These are phyloP conservation scores for Cladosporium colombiae DNA, from an alignment of 2,329 filamentous ascomycete species.

Conservation along the genomic window DNA sequence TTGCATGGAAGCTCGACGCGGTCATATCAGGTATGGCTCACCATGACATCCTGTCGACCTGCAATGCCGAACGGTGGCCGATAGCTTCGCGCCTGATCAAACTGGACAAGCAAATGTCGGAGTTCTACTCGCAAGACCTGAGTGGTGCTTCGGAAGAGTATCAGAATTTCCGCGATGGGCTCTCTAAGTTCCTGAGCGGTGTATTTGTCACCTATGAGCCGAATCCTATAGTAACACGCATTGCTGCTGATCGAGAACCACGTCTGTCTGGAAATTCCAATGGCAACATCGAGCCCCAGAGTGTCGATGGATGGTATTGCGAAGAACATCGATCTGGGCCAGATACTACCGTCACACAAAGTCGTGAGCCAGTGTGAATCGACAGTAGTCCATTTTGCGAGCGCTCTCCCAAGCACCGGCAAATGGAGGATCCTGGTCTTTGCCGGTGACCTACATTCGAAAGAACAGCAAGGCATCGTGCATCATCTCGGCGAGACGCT, in stretches of 20 bases:
- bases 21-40: conserved; percentile 15
- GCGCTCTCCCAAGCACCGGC: neutral
- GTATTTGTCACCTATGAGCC: neutral
- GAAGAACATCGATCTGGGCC: neutral
- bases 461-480: neutral
- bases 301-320: neutral
- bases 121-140: neutral
- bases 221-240: neutral
- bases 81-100: conserved; percentile 65
- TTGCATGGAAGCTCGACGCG: conserved; percentile 24
- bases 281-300: neutral
- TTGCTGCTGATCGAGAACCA: neutral
- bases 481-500: neutral
- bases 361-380: neutral
- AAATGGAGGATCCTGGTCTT: neutral
- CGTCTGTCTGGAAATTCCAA: neutral
- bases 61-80: conserved; percentile 53
- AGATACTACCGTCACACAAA: neutral
- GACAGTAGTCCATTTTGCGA: neutral
- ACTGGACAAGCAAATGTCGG: neutral
- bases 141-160: neutral
- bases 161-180: neutral
- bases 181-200: neutral
- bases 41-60: conserved; percentile 50
- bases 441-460: neutral